phyloP scores from a whole-genome alignment of 495 filamentous ascomycete species.

The Talaromyces stipitatus region DNA sequence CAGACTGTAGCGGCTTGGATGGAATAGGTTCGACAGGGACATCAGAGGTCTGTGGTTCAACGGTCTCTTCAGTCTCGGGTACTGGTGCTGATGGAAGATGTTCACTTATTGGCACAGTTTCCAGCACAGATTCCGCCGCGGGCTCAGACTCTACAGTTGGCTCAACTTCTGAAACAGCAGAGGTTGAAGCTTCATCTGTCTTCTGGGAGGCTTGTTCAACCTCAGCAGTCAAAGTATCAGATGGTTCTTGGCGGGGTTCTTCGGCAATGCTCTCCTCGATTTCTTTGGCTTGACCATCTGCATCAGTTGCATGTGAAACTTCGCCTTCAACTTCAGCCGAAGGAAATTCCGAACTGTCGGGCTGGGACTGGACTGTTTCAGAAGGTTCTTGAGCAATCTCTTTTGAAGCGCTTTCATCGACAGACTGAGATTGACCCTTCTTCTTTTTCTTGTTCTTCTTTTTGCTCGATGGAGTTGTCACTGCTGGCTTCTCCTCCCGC shows the following conservation, averaged over 20 bases:
- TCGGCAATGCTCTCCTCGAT: too few relatives aligned
- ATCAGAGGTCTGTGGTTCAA: not conserved
- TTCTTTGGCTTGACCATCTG: not conserved
- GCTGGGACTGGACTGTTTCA: not conserved
- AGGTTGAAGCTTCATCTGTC: not conserved
- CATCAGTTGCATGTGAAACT: not conserved
- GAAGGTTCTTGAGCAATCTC: not conserved
- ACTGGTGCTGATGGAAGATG: too few relatives aligned
- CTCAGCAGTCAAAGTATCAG: not conserved
- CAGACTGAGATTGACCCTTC: conserved; percentile 20
- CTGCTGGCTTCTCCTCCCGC: conserved; percentile 9
- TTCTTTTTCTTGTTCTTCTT: conserved; percentile 30
- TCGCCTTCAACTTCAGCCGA: not conserved
- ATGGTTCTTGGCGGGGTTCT: not conserved
- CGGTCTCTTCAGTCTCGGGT: not conserved
- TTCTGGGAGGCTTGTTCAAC: not conserved
- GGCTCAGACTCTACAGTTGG: too few relatives aligned
- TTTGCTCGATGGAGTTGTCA: conserved; percentile 5
- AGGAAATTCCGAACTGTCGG: not conserved
- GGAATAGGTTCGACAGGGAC: not conserved
- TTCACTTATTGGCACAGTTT: too few relatives aligned
- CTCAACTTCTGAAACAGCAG: conserved; percentile 12
- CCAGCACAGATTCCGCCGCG: too few relatives aligned
- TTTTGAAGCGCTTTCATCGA: conserved; percentile 2
- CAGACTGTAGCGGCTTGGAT: not conserved